phyloP scores from a whole-genome alignment of 2,329 filamentous ascomycete genomes.

The Penicillium sp. region DNA sequence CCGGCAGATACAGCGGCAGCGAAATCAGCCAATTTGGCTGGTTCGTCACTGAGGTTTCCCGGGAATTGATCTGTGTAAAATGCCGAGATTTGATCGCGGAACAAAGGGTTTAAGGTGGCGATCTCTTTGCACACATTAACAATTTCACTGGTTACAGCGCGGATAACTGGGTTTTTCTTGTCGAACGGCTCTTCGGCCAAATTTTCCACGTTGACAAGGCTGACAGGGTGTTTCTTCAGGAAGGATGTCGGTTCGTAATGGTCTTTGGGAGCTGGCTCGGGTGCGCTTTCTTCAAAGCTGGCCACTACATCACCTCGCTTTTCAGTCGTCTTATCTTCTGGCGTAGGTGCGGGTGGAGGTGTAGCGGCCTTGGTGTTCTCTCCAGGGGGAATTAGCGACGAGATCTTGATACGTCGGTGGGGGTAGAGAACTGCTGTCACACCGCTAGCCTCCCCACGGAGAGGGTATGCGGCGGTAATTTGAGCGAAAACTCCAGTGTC shows the following conservation, averaged over 20 bases:
- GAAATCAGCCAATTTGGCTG: conserved; percentile 93
- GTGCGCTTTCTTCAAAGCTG: conserved; percentile 83
- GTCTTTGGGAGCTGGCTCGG: conserved; percentile 57
- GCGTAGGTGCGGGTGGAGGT: conserved; percentile 24
- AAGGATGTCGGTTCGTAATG: conserved; percentile 86
- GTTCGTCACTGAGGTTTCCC: conserved; percentile 91
- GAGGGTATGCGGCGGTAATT: conserved; percentile 92
- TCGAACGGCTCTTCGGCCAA: conserved; percentile 84
- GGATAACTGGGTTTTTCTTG: conserved; percentile 82
- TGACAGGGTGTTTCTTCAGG: conserved; percentile 85
- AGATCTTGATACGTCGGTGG: conserved; percentile 89
- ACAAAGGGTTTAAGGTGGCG: conserved; percentile 86
- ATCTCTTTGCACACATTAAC: conserved; percentile 99
- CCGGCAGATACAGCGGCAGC: conserved; percentile 95
- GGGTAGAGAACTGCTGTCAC: conserved; percentile 94
- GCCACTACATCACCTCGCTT: conserved; percentile 93
- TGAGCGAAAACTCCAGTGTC: conserved; percentile 97
- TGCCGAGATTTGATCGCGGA: conserved; percentile 94
- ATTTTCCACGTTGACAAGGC: conserved; percentile 93
- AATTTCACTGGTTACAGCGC: conserved; percentile 93
- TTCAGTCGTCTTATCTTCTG: conserved; percentile 52
- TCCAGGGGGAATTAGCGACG: conserved; percentile 71
- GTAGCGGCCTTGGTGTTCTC: conserved; percentile 33
- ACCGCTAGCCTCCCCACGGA: conserved; percentile 73
- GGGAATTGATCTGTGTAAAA: conserved; percentile 95